Conservation (phyloP, 2,329 filamentous ascomycete species). For the Hypoxylon sp. region DNA sequence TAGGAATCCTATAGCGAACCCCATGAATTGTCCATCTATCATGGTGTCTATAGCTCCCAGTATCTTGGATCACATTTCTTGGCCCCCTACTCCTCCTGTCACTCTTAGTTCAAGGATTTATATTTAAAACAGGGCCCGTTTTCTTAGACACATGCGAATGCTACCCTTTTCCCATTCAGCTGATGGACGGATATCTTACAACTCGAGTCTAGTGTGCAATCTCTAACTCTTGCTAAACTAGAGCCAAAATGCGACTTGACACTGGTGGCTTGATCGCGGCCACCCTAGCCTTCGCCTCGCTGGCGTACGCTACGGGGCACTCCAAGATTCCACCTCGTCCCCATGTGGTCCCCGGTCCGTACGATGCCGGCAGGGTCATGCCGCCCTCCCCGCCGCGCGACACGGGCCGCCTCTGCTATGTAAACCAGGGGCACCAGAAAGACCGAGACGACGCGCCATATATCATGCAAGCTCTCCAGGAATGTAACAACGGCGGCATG, state of each 20-base stretch:
- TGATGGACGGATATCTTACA: not conserved
- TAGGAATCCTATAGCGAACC: conserved; percentile 5
- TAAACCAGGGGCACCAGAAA: conserved; percentile 16
- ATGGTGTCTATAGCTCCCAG: conserved; percentile 3
- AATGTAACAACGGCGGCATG: conserved; percentile 70
- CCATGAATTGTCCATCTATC: conserved; percentile 36
- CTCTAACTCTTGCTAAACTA: not conserved
- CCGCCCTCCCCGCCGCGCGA: conserved; percentile 25
- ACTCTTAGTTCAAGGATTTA: not conserved
- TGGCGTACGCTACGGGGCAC: conserved; percentile 1
- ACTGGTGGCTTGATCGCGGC: not conserved
- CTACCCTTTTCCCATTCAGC: not conserved
- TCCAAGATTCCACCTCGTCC: conserved; percentile 26
- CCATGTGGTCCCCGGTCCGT: conserved; percentile 24
- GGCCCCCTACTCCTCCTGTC: conserved; percentile 11
- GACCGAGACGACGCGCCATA: conserved; percentile 42
- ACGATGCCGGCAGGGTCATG: conserved; percentile 16
- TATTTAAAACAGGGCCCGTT: not conserved
- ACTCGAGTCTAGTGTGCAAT: not conserved
- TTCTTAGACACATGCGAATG: conserved; percentile 6
- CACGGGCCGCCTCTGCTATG: conserved; percentile 27
- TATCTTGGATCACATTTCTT: conserved; percentile 10
- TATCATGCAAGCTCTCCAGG: conserved; percentile 60
- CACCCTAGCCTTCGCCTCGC: conserved; percentile 1
- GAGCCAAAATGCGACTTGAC: conserved; percentile 16